Evolutionary conservation across 148 eudicot genomes (phyloP).

Genomic region (Chenopodium suecicum): DNA sequence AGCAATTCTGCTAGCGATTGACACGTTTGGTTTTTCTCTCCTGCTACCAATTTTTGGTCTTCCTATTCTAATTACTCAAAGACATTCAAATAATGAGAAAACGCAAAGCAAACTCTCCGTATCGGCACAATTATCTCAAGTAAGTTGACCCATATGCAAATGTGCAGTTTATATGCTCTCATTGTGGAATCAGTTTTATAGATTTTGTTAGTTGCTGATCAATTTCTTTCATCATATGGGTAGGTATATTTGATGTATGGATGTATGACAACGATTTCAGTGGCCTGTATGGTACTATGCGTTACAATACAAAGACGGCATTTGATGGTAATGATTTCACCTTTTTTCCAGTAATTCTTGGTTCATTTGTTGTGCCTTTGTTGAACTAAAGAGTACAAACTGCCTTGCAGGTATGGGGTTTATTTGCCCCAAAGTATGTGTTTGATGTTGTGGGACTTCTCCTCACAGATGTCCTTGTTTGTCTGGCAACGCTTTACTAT

Average conservation of each 20-base stretch:
- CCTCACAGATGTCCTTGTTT: slow-evolving; percentile 59
- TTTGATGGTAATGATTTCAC: slow-evolving; percentile 65
- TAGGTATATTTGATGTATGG: slow-evolving; percentile 90
- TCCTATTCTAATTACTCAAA: slow-evolving; percentile 62
- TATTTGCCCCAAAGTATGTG: slow-evolving; percentile 94
- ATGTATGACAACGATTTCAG: slow-evolving; percentile 47
- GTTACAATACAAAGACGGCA: slow-evolving; percentile 91
- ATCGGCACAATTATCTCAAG: slow-evolving; percentile 63
- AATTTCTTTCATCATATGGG: slow-evolving; percentile 11
- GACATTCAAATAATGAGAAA: slow-evolving; percentile 16
- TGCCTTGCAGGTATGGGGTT: slow-evolving; percentile 92
- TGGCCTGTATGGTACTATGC: slow-evolving; percentile 64
- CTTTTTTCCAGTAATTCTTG: slow-evolving; percentile 15
- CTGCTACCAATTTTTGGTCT: slow-evolving; percentile 80
- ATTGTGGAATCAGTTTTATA: background rate
- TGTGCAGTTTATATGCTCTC: background rate
- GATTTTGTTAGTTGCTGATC: slow-evolving; percentile 3
- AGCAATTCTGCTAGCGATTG: slow-evolving; percentile 78
- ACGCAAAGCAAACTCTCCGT: slow-evolving; percentile 38
- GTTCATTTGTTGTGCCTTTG: slow-evolving; percentile 1
- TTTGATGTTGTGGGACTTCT: slow-evolving; percentile 85
- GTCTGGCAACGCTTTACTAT: slow-evolving; percentile 65
- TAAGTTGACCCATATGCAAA: slow-evolving; percentile 26
- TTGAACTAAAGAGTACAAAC: background rate
- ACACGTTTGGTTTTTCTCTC: slow-evolving; percentile 92